These are phyloP conservation scores for Podospora comata DNA, from an alignment of 495 filamentous ascomycete species.

Conservation along the genomic window DNA sequence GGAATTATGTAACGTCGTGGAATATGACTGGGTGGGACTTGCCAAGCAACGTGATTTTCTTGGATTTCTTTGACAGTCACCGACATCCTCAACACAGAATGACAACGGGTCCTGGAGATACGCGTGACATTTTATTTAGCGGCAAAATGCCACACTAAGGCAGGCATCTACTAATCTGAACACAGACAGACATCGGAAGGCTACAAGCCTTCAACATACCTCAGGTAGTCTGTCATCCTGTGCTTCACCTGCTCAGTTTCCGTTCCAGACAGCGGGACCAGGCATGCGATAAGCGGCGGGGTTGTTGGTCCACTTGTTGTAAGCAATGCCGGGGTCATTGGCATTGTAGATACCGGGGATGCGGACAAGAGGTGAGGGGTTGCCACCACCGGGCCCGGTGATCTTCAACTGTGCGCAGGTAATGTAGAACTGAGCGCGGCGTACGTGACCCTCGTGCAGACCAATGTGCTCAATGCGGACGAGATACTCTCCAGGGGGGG, in stretches of 20 bases:
- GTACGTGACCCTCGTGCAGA: constrained; percentile 44
- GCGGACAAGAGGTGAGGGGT: constrained; percentile 41
- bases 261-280: constrained; percentile 35
- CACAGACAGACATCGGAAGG: too few relatives aligned
- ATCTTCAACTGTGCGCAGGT: constrained; percentile 55
- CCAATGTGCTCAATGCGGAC: constrained; percentile 55
- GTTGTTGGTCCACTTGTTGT: constrained; percentile 40
- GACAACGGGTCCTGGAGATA: too few relatives aligned
- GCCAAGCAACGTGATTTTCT: too few relatives aligned
- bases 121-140: too few relatives aligned
- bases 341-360: constrained; percentile 53
- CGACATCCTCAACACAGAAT: too few relatives aligned
- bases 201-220: too few relatives aligned
- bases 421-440: constrained; percentile 48
- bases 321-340: constrained; percentile 43
- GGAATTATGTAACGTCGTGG: neutral
- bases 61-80: too few relatives aligned
- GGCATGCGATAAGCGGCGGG: constrained; percentile 37
- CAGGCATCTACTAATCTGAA: too few relatives aligned
- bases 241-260: constrained; percentile 19
- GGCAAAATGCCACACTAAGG: too few relatives aligned
- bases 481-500: constrained; percentile 54
- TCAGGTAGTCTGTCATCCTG: too few relatives aligned
- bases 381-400: constrained; percentile 41
- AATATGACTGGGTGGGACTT: neutral